Percentiles rank a stretch among this genome's conserved stretches.
These are phyloP conservation scores for Chamaenerion angustifolium DNA, from an alignment of 345 rosid species.

Conservation along the genomic window DNA sequence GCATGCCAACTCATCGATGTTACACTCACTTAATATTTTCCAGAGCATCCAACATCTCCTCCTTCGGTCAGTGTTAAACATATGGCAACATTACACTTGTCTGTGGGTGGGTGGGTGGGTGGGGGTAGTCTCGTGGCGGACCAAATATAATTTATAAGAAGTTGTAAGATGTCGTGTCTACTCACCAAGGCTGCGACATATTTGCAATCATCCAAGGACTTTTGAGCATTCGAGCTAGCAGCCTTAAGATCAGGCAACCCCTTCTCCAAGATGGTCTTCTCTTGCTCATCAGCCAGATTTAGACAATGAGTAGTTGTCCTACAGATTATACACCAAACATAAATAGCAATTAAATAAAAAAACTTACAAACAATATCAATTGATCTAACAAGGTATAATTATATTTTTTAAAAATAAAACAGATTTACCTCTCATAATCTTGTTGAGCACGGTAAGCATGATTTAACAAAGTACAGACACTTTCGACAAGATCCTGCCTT, in stretches of 20 bases:
- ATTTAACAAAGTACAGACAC: conserved; percentile 60
- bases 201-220: conserved; percentile 62
- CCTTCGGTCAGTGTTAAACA: too few species aligned
- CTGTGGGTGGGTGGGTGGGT: too few species aligned
- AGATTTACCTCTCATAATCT: conserved; percentile 70
- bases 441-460: conserved; percentile 77
- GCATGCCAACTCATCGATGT: too few species aligned
- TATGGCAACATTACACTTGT: too few species aligned
- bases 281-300: conserved; percentile 75
- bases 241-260: conserved; percentile 85
- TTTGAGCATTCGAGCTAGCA: conserved; percentile 55
- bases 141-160: too few species aligned
- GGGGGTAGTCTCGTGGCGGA: too few species aligned
- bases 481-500: conserved; percentile 74
- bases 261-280: conserved; percentile 48
- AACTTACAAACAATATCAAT: not conserved
- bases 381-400: not conserved
- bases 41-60: too few species aligned
- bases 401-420: conserved; percentile 3
- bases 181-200: conserved; percentile 78
- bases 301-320: conserved; percentile 74
- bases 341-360: too few species aligned
- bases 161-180: not conserved
- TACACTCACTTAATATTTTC: too few species aligned
- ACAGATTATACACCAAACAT: conserved; percentile 11